Percentiles rank a stretch among this genome's conserved stretches.
Evolutionary conservation across 1,139 yeast species (phyloP).

Genomic region (Kurtzmaniella quercitrusa): DNA sequence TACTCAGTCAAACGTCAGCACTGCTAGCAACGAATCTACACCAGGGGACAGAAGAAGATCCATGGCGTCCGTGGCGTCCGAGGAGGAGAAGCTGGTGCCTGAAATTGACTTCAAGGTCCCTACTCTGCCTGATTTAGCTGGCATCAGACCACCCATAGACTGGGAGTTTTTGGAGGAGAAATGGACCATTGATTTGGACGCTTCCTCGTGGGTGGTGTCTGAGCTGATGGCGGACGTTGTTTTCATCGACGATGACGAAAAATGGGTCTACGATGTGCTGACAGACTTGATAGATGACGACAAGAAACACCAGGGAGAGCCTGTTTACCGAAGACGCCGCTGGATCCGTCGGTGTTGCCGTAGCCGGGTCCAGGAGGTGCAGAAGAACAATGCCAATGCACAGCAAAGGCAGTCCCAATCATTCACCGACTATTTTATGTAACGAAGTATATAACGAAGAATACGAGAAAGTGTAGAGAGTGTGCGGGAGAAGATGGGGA

Average conservation of each 20-base stretch:
- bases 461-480: no score
- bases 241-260: slow-evolving; percentile 60
- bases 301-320: slow-evolving; percentile 6
- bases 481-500: no score
- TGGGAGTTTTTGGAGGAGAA: slow-evolving; percentile 46
- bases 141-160: slow-evolving; percentile 51
- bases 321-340: slow-evolving; percentile 47
- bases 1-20: not conserved
- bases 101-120: slow-evolving; percentile 10
- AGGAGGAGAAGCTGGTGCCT: slow-evolving; percentile 40
- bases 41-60: slow-evolving; percentile 13
- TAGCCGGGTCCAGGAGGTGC: slow-evolving; percentile 1
- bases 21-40: slow-evolving; percentile 9
- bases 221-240: slow-evolving; percentile 51
- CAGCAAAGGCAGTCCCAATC: slow-evolving; percentile 1
- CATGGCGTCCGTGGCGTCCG: slow-evolving; percentile 18
- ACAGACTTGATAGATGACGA: slow-evolving; percentile 9
- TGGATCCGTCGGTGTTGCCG: slow-evolving; percentile 42
- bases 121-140: slow-evolving; percentile 21
- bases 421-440: slow-evolving; percentile 4
- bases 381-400: not conserved
- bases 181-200: slow-evolving; percentile 63
- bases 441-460: not conserved
- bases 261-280: slow-evolving; percentile 69
- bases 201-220: slow-evolving; percentile 51